Base-by-base conservation (phyloP, 805 yeast genomes). In the Dipodascus geniculatus region DNA sequence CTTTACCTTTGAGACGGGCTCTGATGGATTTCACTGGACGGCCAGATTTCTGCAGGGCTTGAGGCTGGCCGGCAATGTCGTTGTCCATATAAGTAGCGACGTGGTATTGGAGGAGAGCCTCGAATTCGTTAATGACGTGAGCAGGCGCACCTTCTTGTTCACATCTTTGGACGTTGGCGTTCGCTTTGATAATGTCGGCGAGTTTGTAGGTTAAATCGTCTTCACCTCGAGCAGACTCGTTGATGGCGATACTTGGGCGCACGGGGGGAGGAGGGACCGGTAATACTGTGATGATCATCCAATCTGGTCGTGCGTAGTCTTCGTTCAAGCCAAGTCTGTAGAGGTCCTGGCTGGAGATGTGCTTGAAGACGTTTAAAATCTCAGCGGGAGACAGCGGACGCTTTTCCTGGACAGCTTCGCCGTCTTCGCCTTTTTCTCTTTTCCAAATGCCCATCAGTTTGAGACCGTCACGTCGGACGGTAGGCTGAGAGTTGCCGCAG, bases 211-310 rank as follows among this genome's bases (percentile, higher is more conserved):
- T 93, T 71, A 93, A 83, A 77, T 93, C 99, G 80, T 93, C 99
- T 70, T 93, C 99, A 62, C 98, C 97, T 73, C 99, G 83, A 57
- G 96, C 96, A 9, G 97, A 87, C 67, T 93, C 99, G 61, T 93
- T 93, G 64, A 93, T 90, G 1, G 99, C 96, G 73, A 93, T 93
- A 22, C 96, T 87, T 9, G 99, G 99, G 70, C 99, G 84, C 33
- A 93, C 99, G 35, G 97, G 98, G 57, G 99, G 99, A 51, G 99
- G 99, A 48, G 99, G 99, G 19, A 93, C 99, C 1, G 99, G 99
- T 63, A 93, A 75, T n/a, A 93, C 98, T 1, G 98, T 89, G 60
- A 93, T 80, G 56, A 93, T 77, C 82, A 93, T 81, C 99, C 99
- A 93, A 72, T 93, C 99, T 1, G 99, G 99, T 63, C 99, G 83